These are phyloP conservation scores for Candida broadrunensis DNA, from an alignment of 805 yeast genomes.

Conservation along the genomic window DNA sequence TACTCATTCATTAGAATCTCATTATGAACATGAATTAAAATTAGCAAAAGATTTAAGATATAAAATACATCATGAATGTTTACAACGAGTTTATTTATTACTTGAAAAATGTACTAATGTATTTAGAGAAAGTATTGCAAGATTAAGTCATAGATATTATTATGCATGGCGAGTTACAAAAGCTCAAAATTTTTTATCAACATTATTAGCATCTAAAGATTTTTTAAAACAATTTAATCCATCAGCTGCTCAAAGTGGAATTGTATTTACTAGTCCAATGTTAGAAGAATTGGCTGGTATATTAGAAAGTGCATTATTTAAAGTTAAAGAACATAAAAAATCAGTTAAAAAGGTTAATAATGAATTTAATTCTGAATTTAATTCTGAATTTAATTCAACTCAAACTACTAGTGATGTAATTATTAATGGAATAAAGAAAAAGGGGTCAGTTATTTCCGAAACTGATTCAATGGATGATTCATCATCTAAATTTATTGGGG, in stretches of 20 bases:
- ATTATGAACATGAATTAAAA: slow-evolving; percentile 4
- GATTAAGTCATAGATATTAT: slow-evolving; percentile 55
- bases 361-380: background rate
- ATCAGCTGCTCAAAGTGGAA: slow-evolving; percentile 1
- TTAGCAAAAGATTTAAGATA: slow-evolving; percentile 5
- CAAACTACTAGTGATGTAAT: background rate
- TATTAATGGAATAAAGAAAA: background rate
- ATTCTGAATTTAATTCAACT: background rate
- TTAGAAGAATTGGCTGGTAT: slow-evolving; percentile 18
- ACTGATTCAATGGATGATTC: background rate
- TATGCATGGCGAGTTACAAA: slow-evolving; percentile 69
- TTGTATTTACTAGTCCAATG: slow-evolving; percentile 14
- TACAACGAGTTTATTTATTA: slow-evolving; percentile 7
- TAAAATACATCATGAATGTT: slow-evolving; percentile 5
- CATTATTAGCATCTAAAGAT: slow-evolving; percentile 27
- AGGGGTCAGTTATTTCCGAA: background rate
- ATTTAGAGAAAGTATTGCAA: slow-evolving; percentile 23
- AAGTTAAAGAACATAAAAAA: slow-evolving; percentile 8
- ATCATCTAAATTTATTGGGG: background rate
- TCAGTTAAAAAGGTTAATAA: background rate
- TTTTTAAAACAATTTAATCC: slow-evolving; percentile 11
- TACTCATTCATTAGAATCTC: slow-evolving; percentile 8
- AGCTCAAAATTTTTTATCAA: slow-evolving; percentile 45
- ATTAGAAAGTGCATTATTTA: slow-evolving; percentile 17
- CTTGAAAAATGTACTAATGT: slow-evolving; percentile 9